A percentile compares a stretch with the other conserved stretches of the same genome.
phyloP scores from a whole-genome alignment of 495 filamentous ascomycete genomes.

The Stereocaulon alpinum region DNA sequence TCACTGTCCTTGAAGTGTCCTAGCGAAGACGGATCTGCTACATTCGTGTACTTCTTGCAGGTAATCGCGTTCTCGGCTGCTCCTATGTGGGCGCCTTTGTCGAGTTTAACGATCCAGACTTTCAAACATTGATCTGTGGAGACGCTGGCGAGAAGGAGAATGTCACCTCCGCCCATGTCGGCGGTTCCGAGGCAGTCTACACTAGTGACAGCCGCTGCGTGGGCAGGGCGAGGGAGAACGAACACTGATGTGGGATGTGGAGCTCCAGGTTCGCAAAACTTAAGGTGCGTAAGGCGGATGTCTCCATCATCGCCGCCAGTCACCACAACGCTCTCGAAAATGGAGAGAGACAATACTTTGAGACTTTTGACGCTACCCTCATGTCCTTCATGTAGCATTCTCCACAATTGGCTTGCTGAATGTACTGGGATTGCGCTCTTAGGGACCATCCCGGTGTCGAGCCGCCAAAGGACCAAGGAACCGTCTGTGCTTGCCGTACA shows the following conservation, averaged over 20 bases:
- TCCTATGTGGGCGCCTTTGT: conserved; percentile 23
- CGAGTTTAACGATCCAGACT: conserved; percentile 49
- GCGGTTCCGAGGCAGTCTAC: conserved; percentile 37
- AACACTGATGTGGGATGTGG: conserved; percentile 4
- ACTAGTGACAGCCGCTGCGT: conserved; percentile 70
- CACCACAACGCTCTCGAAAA: conserved; percentile 40
- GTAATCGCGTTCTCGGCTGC: conserved; percentile 30
- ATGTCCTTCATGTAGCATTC: conserved; percentile 39
- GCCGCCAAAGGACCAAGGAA: conserved; percentile 44
- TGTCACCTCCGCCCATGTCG: background rate
- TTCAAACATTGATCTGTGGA: conserved; percentile 78
- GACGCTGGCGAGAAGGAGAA: conserved; percentile 44
- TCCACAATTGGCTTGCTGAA: conserved; percentile 11
- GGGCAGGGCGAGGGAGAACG: conserved; percentile 56
- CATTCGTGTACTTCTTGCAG: conserved; percentile 4
- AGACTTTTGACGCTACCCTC: conserved; percentile 65
- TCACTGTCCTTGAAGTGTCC: background rate
- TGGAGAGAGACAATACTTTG: conserved; percentile 26
- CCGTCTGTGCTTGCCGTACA: conserved; percentile 57
- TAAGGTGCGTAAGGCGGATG: conserved; percentile 39
- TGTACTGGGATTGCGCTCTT: background rate
- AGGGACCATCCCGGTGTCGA: conserved; percentile 14
- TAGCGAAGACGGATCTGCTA: conserved; percentile 14
- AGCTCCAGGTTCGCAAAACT: background rate
- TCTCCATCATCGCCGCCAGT: conserved; percentile 82